These are phyloP conservation scores for Globisporangium megalacanthum DNA, from an alignment of 352 stramenopile genomes.

Conservation along the genomic window DNA sequence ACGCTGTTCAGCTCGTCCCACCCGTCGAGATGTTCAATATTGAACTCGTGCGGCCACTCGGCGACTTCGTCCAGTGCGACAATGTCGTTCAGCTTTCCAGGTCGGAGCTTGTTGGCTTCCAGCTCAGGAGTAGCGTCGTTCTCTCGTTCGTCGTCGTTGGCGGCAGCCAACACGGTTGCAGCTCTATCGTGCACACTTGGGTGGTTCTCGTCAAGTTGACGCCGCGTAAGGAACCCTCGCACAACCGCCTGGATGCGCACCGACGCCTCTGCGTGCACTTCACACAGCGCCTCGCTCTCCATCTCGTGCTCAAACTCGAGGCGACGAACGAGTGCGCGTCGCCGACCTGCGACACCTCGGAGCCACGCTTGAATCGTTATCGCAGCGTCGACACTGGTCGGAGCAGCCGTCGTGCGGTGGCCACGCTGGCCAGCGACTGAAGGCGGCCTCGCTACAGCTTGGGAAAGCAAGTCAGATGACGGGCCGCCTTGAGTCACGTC, in stretches of 20 bases:
- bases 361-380: conserved; percentile 12
- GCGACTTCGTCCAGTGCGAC: conserved; percentile 2
- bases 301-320: conserved; percentile 9
- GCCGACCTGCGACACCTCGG: conserved; percentile 5
- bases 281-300: conserved; percentile 10
- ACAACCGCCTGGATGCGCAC: conserved; percentile 13
- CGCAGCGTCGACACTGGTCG: background rate
- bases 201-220: background rate
- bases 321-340: background rate
- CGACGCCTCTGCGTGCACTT: conserved; percentile 8
- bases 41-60: conserved; percentile 48
- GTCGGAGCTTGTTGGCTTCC: too few relatives aligned
- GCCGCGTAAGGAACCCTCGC: conserved; percentile 5
- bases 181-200: background rate
- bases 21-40: conserved; percentile 39
- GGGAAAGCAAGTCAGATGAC: background rate
- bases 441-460: background rate
- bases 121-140: background rate
- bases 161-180: background rate
- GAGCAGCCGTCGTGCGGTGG: background rate
- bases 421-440: background rate
- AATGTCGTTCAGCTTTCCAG: too few relatives aligned
- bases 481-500: background rate
- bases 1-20: conserved; percentile 49
- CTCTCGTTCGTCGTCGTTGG: background rate